Conservation (phyloP, 176 grass and related monocot genomes). For the Eragrostis nindensis region DNA sequence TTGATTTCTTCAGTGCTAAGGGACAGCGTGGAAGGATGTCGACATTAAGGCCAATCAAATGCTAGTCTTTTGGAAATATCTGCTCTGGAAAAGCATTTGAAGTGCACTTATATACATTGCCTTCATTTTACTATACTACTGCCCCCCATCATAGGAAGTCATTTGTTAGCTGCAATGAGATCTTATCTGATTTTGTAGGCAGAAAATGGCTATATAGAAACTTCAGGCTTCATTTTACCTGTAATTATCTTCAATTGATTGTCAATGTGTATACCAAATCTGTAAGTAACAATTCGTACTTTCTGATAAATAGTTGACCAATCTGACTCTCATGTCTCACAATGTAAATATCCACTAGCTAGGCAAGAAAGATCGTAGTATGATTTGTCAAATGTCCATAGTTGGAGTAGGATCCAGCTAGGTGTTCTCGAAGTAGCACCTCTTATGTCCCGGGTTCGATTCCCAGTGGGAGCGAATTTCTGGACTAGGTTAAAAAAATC, state of each 20-base stretch:
- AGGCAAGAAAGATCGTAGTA: too few species aligned
- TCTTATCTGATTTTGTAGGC: conserved; percentile 47
- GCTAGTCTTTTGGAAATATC: conserved; percentile 17
- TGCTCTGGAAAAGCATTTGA: conserved; percentile 20
- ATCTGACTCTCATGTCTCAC: conserved; percentile 4
- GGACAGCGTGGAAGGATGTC: not conserved
- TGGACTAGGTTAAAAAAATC: too few species aligned
- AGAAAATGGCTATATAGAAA: conserved; percentile 36
- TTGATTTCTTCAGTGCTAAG: conserved; percentile 16
- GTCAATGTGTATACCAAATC: conserved; percentile 28
- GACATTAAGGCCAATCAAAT: conserved; percentile 27
- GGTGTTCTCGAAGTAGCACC: not conserved
- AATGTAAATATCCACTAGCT: not conserved
- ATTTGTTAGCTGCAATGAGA: conserved; percentile 19
- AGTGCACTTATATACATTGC: conserved; percentile 31
- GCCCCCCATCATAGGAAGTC: conserved; percentile 24
- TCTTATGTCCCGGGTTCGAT: too few species aligned
- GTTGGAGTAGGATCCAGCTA: too few species aligned
- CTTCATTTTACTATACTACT: conserved; percentile 22
- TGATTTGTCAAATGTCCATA: too few species aligned
- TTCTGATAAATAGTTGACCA: conserved; percentile 26
- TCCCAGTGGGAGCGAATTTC: too few species aligned
- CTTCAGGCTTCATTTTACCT: conserved; percentile 34
- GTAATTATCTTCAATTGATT: conserved; percentile 49
- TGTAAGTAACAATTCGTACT: conserved; percentile 49